These are phyloP conservation scores for Chaetomium olivaceum DNA, from an alignment of 2,329 filamentous ascomycete species.

Conservation along the genomic window DNA sequence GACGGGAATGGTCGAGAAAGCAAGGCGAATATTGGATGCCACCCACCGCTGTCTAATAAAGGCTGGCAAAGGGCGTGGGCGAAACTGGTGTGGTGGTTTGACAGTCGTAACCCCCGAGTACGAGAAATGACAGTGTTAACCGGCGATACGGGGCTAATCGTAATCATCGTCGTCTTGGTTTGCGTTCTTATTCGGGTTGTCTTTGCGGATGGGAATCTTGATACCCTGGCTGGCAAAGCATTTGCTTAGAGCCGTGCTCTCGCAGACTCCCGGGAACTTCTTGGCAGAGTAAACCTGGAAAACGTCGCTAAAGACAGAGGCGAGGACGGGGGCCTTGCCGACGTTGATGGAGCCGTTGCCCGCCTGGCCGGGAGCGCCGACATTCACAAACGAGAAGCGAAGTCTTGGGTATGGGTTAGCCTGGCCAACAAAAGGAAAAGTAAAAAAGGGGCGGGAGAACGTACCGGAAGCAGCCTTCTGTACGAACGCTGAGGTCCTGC, in stretches of 20 bases:
- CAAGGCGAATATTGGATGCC: not conserved
- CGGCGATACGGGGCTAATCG: constrained; percentile 32
- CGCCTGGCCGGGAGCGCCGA: constrained; percentile 55
- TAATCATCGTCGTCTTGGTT: constrained; percentile 58
- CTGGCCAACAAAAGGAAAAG: constrained; percentile 13
- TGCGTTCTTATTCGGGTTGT: constrained; percentile 57
- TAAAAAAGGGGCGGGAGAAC: constrained; percentile 29
- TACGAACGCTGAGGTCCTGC: constrained; percentile 91
- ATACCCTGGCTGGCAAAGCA: constrained; percentile 91
- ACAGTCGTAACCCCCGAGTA: not conserved
- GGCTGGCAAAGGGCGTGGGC: constrained; percentile 14
- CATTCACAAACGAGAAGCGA: constrained; percentile 78
- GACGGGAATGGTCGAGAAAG: not conserved
- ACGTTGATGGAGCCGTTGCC: constrained; percentile 62
- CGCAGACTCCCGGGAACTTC: constrained; percentile 96
- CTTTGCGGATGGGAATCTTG: constrained; percentile 94
- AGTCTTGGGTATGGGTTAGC: constrained; percentile 45
- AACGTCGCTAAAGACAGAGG: constrained; percentile 79
- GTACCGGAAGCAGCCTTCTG: constrained; percentile 87
- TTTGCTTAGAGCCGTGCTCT: constrained; percentile 88
- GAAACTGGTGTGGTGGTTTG: not conserved
- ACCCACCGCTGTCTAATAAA: not conserved
- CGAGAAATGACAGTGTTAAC: not conserved
- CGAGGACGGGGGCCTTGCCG: constrained; percentile 77
- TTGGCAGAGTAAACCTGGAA: constrained; percentile 97